Conservation (phyloP, 73 alveolate genomes). For the Breviolum minutum region DNA sequence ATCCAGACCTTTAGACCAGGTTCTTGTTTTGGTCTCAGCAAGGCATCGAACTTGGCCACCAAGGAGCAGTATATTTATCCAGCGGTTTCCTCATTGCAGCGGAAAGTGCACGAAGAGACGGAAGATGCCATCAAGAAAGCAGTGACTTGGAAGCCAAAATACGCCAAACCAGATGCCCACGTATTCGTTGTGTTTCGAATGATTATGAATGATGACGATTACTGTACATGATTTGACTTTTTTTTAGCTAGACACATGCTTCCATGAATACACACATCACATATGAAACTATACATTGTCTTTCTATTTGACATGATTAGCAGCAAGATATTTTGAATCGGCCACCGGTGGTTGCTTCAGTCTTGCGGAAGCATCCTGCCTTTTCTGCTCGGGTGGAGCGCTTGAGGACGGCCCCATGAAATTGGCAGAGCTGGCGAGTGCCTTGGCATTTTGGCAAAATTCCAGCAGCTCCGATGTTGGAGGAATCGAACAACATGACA, state of each 20-base stretch:
- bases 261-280: too few species aligned
- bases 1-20: not conserved
- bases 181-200: not conserved
- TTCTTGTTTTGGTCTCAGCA: not conserved
- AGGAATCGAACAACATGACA: too few species aligned
- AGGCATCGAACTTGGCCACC: not conserved
- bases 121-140: slow-evolving; percentile 53
- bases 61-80: slow-evolving; percentile 91
- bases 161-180: not conserved
- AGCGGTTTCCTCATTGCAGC: slow-evolving; percentile 7
- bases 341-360: too few species aligned
- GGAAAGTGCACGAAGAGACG: slow-evolving; percentile 23
- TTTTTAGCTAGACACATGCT: too few species aligned
- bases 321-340: too few species aligned
- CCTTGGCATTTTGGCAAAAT: not conserved
- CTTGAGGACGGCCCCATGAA: not conserved
- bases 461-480: not conserved
- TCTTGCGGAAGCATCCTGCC: not conserved
- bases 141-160: not conserved
- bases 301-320: too few species aligned
- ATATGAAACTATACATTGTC: too few species aligned
- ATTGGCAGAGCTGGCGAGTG: slow-evolving; percentile 29
- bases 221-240: not conserved
- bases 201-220: not conserved
- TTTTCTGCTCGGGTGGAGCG: too few species aligned